These are phyloP conservation scores for Toxoplasma gondii DNA, from an alignment of 169 alveolate species.

Conservation along the genomic window DNA sequence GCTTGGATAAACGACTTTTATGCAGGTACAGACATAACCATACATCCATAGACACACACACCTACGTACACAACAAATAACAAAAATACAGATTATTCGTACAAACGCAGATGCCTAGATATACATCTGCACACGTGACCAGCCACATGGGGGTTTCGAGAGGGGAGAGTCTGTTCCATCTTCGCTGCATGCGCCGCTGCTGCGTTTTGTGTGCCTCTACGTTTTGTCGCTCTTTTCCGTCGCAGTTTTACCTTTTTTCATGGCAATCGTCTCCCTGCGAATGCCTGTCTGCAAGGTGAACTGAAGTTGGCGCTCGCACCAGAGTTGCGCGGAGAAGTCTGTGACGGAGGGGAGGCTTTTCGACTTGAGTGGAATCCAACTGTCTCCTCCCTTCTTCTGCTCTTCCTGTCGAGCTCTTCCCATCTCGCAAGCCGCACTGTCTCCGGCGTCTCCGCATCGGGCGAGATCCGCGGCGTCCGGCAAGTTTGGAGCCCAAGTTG, in stretches of 20 bases:
- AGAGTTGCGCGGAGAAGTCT: constrained; percentile 48
- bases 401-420: background rate
- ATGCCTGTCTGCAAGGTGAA: constrained; percentile 28
- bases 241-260: constrained; percentile 43
- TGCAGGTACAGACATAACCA: background rate
- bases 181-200: too few species aligned
- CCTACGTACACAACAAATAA: too few species aligned
- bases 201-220: too few species aligned
- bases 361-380: background rate
- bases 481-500: background rate
- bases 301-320: constrained; percentile 43
- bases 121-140: background rate
- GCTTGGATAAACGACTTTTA: background rate
- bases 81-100: background rate
- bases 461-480: too few species aligned
- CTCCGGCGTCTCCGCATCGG: too few species aligned
- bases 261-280: constrained; percentile 38
- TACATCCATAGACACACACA: background rate
- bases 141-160: too few species aligned
- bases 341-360: constrained; percentile 40
- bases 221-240: too few species aligned
- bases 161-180: too few species aligned
- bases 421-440: background rate
- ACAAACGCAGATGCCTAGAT: background rate
- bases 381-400: background rate